phyloP scores from a whole-genome alignment of 108 stramenopile species.

The Stephanodiscus minutulus region DNA sequence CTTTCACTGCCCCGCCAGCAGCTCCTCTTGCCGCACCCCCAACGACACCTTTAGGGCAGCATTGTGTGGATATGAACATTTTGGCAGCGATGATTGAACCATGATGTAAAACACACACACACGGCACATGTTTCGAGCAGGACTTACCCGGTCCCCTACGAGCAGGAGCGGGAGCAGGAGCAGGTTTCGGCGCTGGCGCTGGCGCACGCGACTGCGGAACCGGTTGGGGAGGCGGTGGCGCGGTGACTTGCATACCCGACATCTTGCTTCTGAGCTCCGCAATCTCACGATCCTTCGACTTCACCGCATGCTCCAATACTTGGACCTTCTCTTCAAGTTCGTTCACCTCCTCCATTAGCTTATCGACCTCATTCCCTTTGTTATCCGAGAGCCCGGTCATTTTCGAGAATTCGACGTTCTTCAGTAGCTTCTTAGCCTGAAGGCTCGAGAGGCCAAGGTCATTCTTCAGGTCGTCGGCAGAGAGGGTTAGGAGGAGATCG shows the following conservation, averaged over 20 bases:
- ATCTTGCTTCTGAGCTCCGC: slow-evolving; percentile 19
- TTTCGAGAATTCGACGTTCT: slow-evolving; percentile 37
- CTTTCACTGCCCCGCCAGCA: slow-evolving; percentile 43
- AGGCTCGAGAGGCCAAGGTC: slow-evolving; percentile 45
- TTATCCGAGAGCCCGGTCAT: slow-evolving; percentile 1
- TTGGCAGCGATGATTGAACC: background rate
- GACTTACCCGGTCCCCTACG: background rate
- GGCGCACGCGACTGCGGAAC: slow-evolving; percentile 10
- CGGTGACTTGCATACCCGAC: slow-evolving; percentile 3
- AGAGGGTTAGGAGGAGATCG: slow-evolving; percentile 34
- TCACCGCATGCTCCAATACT: slow-evolving; percentile 12
- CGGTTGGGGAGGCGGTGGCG: background rate
- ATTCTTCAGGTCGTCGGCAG: slow-evolving; percentile 38
- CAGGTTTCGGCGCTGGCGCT: slow-evolving; percentile 12
- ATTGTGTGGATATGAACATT: too few relatives aligned
- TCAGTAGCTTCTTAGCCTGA: slow-evolving; percentile 46
- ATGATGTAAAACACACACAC: background rate
- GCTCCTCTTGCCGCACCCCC: slow-evolving; percentile 31
- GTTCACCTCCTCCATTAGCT: slow-evolving; percentile 14
- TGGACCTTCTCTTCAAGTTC: slow-evolving; percentile 2
- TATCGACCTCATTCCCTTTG: slow-evolving; percentile 22
- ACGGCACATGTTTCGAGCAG: too few relatives aligned
- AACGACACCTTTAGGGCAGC: background rate
- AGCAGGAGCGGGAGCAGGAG: slow-evolving; percentile 20
- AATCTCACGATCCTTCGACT: slow-evolving; percentile 23